These are phyloP conservation scores for Drechslerella stenobrocha DNA, from an alignment of 2,329 filamentous ascomycete genomes.

Conservation along the genomic window DNA sequence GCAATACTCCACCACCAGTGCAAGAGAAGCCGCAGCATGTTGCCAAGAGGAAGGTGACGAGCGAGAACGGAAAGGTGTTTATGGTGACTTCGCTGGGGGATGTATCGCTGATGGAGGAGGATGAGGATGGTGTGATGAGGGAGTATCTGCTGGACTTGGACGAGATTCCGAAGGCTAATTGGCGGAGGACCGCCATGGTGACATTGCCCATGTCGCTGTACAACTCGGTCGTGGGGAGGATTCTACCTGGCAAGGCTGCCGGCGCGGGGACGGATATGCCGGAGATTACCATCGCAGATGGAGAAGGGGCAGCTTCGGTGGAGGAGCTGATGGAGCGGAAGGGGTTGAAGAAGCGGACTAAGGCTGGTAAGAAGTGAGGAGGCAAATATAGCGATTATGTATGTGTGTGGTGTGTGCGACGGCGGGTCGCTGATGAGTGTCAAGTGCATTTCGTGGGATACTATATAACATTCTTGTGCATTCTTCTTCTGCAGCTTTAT, in stretches of 20 bases:
- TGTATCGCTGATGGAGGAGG: slow-evolving; percentile 90
- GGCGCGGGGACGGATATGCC: slow-evolving; percentile 55
- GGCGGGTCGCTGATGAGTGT: background rate
- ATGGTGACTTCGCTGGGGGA: slow-evolving; percentile 90
- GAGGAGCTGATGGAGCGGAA: slow-evolving; percentile 55
- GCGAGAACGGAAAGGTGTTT: slow-evolving; percentile 92
- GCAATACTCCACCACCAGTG: slow-evolving; percentile 59
- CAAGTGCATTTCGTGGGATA: background rate
- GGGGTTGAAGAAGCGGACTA: slow-evolving; percentile 42
- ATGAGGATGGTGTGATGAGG: slow-evolving; percentile 78
- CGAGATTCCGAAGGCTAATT: slow-evolving; percentile 74
- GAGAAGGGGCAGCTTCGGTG: slow-evolving; percentile 56
- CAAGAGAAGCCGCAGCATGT: slow-evolving; percentile 68
- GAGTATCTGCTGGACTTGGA: slow-evolving; percentile 88
- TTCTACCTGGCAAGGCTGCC: slow-evolving; percentile 55
- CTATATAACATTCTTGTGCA: background rate
- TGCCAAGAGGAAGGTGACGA: slow-evolving; percentile 78
- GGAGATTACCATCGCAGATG: slow-evolving; percentile 55
- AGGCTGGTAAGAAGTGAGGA: slow-evolving; percentile 23
- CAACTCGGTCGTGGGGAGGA: slow-evolving; percentile 61
- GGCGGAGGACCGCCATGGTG: slow-evolving; percentile 80
- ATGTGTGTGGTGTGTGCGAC: background rate
- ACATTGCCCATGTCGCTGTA: slow-evolving; percentile 76
- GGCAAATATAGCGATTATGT: too few relatives aligned
- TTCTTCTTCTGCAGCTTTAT: background rate